These are phyloP conservation scores for Gastrolobium bilobum DNA, from an alignment of 306 rosid species.

Conservation along the genomic window DNA sequence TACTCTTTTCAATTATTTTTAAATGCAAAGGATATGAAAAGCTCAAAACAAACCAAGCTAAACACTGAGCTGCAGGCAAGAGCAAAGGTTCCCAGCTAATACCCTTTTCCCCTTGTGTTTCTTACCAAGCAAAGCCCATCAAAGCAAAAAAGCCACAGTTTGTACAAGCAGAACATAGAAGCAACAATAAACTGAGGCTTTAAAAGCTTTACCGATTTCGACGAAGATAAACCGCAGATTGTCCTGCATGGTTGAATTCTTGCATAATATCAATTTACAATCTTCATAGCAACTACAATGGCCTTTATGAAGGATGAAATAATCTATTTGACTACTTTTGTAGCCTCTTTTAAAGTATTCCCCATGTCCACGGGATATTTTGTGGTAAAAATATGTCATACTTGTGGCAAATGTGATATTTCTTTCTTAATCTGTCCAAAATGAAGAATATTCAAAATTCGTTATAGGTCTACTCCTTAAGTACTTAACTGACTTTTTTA, in stretches of 20 bases:
- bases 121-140: no score
- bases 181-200: no score
- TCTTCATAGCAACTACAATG: background rate
- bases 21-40: conserved; percentile 12
- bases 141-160: no score
- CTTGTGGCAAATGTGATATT: background rate
- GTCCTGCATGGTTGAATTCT: conserved; percentile 11
- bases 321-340: conserved; percentile 1
- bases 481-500: conserved; percentile 13
- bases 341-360: background rate
- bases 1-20: background rate
- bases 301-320: background rate
- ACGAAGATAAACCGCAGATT: background rate
- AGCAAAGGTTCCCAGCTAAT: no score
- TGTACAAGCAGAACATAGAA: no score
- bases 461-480: background rate
- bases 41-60: no score
- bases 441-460: background rate
- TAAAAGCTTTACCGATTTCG: no score
- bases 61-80: no score
- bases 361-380: background rate
- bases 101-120: no score
- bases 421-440: conserved; percentile 6
- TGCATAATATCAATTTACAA: background rate
- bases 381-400: conserved; percentile 2